phyloP scores from a whole-genome alignment of 805 yeast genomes.

The Pichia deserticola region DNA sequence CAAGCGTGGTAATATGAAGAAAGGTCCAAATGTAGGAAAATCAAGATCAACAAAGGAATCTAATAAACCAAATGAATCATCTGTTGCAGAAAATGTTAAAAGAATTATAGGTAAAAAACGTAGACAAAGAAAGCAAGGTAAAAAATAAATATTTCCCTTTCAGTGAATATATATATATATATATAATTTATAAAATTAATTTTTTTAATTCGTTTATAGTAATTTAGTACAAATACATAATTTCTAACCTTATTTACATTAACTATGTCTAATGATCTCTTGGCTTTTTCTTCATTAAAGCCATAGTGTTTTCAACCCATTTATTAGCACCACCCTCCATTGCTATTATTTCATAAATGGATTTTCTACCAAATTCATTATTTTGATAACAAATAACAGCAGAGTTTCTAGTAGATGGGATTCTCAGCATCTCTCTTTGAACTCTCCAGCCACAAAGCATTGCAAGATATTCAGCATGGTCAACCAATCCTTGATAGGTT shows the following conservation, averaged over 20 bases:
- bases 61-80: conserved; percentile 16
- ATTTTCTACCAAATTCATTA: conserved; percentile 23
- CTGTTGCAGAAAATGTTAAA: conserved; percentile 47
- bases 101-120: conserved; percentile 63
- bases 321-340: conserved; percentile 87
- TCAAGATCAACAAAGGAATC: conserved; percentile 4
- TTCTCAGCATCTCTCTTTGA: conserved; percentile 79
- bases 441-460: conserved; percentile 72
- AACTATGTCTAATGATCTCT: conserved; percentile 43
- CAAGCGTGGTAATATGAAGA: conserved; percentile 13
- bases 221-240: neutral
- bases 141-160: neutral
- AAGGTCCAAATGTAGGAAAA: conserved; percentile 9
- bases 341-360: conserved; percentile 52
- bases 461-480: conserved; percentile 70
- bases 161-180: no score
- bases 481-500: conserved; percentile 79
- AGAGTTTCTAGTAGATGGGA: conserved; percentile 90
- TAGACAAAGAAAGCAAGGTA: conserved; percentile 43
- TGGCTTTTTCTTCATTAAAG: conserved; percentile 61
- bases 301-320: conserved; percentile 79
- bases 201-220: no score
- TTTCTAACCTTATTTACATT: no score
- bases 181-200: no score
- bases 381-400: conserved; percentile 67